Evolutionary conservation across 140 eudicot genomes (phyloP).

Genomic region (Anethum foeniculum): DNA sequence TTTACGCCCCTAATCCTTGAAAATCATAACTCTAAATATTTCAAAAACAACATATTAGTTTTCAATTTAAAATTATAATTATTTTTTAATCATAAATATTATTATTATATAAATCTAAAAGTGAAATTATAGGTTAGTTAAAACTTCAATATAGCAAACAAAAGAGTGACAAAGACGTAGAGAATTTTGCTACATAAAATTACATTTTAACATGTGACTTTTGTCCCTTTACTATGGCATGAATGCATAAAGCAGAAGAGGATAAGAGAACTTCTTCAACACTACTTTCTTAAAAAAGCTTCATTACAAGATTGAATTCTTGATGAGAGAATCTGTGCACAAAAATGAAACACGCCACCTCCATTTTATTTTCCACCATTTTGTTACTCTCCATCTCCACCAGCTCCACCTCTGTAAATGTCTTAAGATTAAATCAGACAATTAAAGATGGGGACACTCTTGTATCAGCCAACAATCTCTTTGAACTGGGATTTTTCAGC

Average conservation of each 20-base stretch:
- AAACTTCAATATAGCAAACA: too few relatives aligned
- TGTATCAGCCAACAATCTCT: constrained; percentile 19
- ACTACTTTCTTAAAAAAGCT: not conserved
- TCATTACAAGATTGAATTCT: not conserved
- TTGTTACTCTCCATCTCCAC: constrained; percentile 3
- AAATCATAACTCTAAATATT: too few relatives aligned
- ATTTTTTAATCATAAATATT: too few relatives aligned
- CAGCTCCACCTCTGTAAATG: constrained; percentile 11
- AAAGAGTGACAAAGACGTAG: too few relatives aligned
- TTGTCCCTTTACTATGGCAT: not conserved
- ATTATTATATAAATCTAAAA: too few relatives aligned
- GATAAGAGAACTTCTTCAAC: not conserved
- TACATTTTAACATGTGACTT: not conserved
- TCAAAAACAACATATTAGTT: too few relatives aligned
- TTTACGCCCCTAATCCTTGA: too few relatives aligned
- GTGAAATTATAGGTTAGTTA: too few relatives aligned
- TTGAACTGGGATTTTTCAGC: constrained; percentile 39
- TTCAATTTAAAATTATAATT: too few relatives aligned
- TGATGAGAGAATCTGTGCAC: not conserved
- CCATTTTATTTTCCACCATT: not conserved
- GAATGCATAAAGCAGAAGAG: too few relatives aligned
- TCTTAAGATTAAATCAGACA: constrained; percentile 16
- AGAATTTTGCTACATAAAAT: too few relatives aligned
- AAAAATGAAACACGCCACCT: not conserved
- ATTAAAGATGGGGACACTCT: constrained; percentile 18